Base-by-base conservation (phyloP, 805 yeast genomes). In the Ogataea wickerhamii region DNA sequence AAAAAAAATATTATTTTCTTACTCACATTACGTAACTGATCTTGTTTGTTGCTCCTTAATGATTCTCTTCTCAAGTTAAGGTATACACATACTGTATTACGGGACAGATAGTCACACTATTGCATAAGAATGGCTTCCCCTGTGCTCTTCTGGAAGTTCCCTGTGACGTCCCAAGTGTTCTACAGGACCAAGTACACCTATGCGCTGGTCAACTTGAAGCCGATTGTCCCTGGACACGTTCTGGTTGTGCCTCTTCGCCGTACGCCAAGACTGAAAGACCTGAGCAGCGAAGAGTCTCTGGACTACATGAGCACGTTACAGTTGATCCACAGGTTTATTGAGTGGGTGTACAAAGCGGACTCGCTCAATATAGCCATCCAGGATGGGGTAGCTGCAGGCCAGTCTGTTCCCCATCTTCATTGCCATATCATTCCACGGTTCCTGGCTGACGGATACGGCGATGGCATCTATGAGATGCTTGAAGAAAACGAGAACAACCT, bases 301-400 rank as follows among this genome's bases (percentile, higher is more conserved):
- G 98, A 93, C 58, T 85, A 82, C 59, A 87, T 88, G 71, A 60
- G 61, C 18, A 78, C 95, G 0, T 66, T 93, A 7, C 96, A 86
- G 48, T 53, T 73, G 32, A 71, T 93, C 0, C 80, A 87, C 44
- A 63, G 65, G 37, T 82, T 88, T 45, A 79, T 93, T 12, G 80
- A 73, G 46, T 53, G 69, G 40, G 66, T 71, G 10, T 93, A 80
- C 58, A 71, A 79, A 24, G 95, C 96, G 2, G 94, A 89, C 49
- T 70, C 95, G 1, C 55, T 88, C 43, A 94, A 94, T 56, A 73
- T 93, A 27, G 91, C 97, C 8, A 87, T 94, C 42, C 99, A 93
- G 59, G 99, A 93, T 58, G 98, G 98, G 0, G 85, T 88, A 0
- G 87, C 87, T 34, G 91, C 97, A 1, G 98, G 98, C 3, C 98